These are phyloP conservation scores for Yarrowia yakushimensis DNA, from an alignment of 805 yeast genomes.

Conservation along the genomic window DNA sequence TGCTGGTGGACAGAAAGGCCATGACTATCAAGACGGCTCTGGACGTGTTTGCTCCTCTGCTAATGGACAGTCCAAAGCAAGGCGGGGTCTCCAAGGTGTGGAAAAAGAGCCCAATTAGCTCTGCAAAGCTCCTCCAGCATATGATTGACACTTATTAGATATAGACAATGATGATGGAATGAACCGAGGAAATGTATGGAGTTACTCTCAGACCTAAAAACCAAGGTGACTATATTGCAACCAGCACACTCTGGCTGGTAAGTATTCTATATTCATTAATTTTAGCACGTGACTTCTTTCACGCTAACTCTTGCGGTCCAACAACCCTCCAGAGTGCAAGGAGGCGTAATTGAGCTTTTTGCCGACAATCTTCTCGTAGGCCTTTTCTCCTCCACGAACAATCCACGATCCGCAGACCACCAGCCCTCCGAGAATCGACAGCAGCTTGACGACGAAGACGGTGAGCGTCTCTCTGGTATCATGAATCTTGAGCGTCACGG, in stretches of 20 bases:
- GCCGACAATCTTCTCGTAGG: constrained; percentile 32
- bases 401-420: constrained; percentile 64
- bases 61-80: constrained; percentile 32
- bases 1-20: constrained; percentile 35
- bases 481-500: constrained; percentile 63
- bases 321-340: not conserved
- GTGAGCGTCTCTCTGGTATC: constrained; percentile 74
- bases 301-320: not conserved
- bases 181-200: too few relatives aligned
- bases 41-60: constrained; percentile 36
- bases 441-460: constrained; percentile 71
- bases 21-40: constrained; percentile 31
- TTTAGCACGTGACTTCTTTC: not conserved
- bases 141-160: constrained; percentile 13
- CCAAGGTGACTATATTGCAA: too few relatives aligned
- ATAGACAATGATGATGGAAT: not conserved
- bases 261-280: too few relatives aligned
- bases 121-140: constrained; percentile 7
- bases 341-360: constrained; percentile 25
- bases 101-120: constrained; percentile 5
- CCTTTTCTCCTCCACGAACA: not conserved
- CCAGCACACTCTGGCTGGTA: too few relatives aligned
- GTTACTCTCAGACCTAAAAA: too few relatives aligned
- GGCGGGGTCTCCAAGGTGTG: constrained; percentile 7
- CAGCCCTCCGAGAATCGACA: constrained; percentile 80